Conservation (phyloP, 179 eudicot genomes). For the Amaranthus tricolor region DNA sequence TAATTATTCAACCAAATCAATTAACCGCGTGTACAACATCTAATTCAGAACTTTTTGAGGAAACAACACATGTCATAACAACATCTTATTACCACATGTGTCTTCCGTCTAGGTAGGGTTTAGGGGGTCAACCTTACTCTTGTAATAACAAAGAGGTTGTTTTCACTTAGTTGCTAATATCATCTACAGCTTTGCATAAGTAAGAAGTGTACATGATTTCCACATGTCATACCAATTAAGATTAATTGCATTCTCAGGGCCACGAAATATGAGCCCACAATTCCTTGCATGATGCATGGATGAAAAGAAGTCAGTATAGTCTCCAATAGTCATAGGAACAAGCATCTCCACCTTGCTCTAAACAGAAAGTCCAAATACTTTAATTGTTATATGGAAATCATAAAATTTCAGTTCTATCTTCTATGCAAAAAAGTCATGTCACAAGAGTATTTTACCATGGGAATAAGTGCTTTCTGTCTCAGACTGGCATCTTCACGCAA, state of each 20-base stretch:
- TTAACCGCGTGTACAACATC: background rate
- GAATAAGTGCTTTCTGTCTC: constrained; percentile 72
- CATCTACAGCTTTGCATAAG: too few relatives aligned
- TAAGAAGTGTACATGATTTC: too few relatives aligned
- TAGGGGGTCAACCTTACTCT: too few relatives aligned
- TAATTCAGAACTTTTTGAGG: background rate
- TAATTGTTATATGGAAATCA: constrained; percentile 8
- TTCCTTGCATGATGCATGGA: constrained; percentile 93
- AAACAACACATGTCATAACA: constrained; percentile 42
- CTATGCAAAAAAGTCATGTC: constrained; percentile 6
- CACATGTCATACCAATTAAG: constrained; percentile 58
- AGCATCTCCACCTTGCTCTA: constrained; percentile 86
- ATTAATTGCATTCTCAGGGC: constrained; percentile 73
- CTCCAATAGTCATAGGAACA: constrained; percentile 87
- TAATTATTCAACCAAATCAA: constrained; percentile 22
- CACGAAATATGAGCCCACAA: constrained; percentile 88
- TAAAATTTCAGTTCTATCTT: background rate
- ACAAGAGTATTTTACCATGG: constrained; percentile 46
- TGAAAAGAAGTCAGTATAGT: constrained; percentile 91
- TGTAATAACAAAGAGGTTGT: too few relatives aligned
- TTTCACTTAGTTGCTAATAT: too few relatives aligned
- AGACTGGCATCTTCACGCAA: constrained; percentile 74
- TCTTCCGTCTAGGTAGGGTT: too few relatives aligned
- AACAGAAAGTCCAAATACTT: constrained; percentile 15
- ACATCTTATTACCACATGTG: background rate